Base-by-base conservation (phyloP, 2,329 filamentous ascomycete species). In the Plectosphaerella sp. region DNA sequence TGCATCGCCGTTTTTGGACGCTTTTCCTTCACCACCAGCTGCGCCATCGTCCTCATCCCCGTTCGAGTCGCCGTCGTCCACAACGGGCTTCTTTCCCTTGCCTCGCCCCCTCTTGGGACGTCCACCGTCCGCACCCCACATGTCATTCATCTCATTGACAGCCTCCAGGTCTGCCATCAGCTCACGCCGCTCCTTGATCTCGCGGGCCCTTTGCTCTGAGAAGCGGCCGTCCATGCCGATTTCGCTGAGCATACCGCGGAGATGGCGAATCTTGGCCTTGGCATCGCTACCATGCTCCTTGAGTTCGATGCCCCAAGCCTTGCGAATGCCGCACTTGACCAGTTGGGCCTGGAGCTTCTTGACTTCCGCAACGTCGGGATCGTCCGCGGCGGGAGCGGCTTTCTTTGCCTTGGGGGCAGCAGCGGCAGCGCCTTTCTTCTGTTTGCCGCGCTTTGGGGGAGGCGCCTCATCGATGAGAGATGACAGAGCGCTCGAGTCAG, bases 221-320 rank as follows among this genome's bases (percentile, higher is more conserved):
- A 91, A 97, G 15, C 93, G 84, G 0, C 92, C 93, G 1, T 84
- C 85, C 89, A 97, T 97, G 35, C 93, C 94, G 5, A 84, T 77
- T 28, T 96, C 91, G 35, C 78, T 78, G 24, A 99, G 78, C 86
- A 95, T 87, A 11, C 73, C 73, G 64, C 84, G 89, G 8, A 99
- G 77, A 65, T 97, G 90, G 49, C 78, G 78, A 56, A 97, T 89
- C 75, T 96, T 97, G 48, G 83, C 89, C 55, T 84, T 87, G 4
- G 79, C 66, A 22, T 92, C 88, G 51, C 86, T 81, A 1, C 79
- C 80, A 61, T 82, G 91, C 51, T 84, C 76, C 66, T 89, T 89
- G 25, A 99, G 78, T 69, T 97, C 91, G 57, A 87, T 84, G 48
- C 81, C 82, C 93, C 94, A 99, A 55, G 97, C 82, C 66, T 97